Base-by-base conservation (phyloP, 2,329 filamentous ascomycete species). In the Lachnellula occidentalis region DNA sequence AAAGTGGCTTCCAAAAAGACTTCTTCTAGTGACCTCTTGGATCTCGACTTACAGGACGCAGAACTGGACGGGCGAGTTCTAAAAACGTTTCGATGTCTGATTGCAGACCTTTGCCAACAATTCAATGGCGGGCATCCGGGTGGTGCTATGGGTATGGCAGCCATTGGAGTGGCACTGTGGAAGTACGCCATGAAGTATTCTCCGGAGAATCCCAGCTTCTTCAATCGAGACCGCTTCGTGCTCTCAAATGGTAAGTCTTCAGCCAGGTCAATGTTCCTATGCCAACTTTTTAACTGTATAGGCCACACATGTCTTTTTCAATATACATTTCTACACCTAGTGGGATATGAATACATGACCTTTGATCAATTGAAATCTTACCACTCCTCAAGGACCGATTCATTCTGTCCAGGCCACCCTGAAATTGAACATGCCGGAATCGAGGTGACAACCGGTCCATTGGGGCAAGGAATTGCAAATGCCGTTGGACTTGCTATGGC, bases 81-180 rank as follows among this genome's bases (percentile, higher is more conserved):
- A 49, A 77, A 76, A 61, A 80, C 79, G 5, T 86, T 86, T 64
- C 74, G 85, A 52, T 72, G 79, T 48, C 70, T 88, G 31, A 83
- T 88, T 55, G 82, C 85, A 45, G 85, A 88, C 65, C 70, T 88
- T 3, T 87, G 83, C 63, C 78, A 88, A 66, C 84, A 88, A 60
- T 88, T 86, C 69, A 81, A 81, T 58, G 83, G 83, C 36, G 85
- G 85, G 0, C 85, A 88, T 64, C 85, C 84, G 17, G 85, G 84
- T 22, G 45, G 21, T 34, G 56, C 59, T 5, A 72, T 75, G 52
- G 73, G 73, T 5, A 75, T 75, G 73, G 72, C 72, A 15, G 71
- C 72, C 1, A 73, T 75, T 45, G 73, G 72, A 15, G 66, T 75
- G 37, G 69, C 73, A 6, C 63, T 76, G 5, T 75, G 68, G 67